phyloP scores from a whole-genome alignment of 352 stramenopile genomes.

The Globisporangium middletonii region DNA sequence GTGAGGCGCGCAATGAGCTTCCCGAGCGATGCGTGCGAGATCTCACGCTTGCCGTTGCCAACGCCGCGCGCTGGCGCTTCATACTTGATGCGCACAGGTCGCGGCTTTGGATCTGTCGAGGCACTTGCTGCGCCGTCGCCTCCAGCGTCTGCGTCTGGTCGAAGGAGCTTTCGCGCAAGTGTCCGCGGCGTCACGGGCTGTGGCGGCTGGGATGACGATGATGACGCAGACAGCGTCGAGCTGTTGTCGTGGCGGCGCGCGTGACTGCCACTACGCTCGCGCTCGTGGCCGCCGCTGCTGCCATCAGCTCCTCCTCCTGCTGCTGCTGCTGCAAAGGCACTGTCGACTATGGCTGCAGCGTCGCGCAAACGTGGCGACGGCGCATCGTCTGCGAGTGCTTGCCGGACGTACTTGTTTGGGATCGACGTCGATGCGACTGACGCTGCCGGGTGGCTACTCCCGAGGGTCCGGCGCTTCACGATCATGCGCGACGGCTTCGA shows the following conservation, averaged over 20 bases:
- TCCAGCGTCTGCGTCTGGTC: conserved; percentile 5
- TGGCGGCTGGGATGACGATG: not conserved
- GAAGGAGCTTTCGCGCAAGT: conserved; percentile 16
- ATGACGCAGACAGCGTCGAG: not conserved
- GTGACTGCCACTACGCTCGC: not conserved
- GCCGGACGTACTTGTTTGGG: conserved; percentile 14
- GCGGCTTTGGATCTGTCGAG: conserved; percentile 18
- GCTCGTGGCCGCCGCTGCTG: conserved; percentile 1
- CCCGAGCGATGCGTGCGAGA: conserved; percentile 81
- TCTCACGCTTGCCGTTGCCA: conserved; percentile 61
- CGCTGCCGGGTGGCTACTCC: conserved; percentile 18
- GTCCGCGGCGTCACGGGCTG: conserved; percentile 16
- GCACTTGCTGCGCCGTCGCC: not conserved
- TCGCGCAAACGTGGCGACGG: not conserved
- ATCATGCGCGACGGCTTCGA: conserved; percentile 47
- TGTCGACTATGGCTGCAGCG: not conserved
- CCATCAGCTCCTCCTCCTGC: not conserved
- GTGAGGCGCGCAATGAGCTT: conserved; percentile 81
- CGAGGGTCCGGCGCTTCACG: conserved; percentile 28
- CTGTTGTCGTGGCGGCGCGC: conserved; percentile 2
- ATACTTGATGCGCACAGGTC: conserved; percentile 71
- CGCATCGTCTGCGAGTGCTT: conserved; percentile 5
- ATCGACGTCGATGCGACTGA: conserved; percentile 12
- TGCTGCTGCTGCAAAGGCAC: not conserved
- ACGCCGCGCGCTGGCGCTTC: conserved; percentile 52